phyloP scores from a whole-genome alignment of 208 protist genomes.

The Trypanosoma platydactyli region DNA sequence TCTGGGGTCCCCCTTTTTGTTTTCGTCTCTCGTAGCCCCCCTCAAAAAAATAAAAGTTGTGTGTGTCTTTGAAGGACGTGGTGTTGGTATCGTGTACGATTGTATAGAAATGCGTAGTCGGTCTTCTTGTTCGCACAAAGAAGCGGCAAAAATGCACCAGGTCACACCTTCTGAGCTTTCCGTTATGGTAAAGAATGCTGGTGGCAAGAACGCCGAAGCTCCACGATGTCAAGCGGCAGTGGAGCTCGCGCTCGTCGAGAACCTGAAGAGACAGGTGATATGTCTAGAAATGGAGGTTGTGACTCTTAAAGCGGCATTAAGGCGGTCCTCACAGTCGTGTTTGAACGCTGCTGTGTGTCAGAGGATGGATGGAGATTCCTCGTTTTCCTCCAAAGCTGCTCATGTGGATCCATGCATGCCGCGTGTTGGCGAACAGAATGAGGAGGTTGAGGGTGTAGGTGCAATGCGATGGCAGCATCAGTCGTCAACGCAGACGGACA shows the following conservation, averaged over 20 bases:
- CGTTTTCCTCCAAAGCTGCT: background rate
- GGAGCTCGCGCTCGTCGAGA: conserved; percentile 54
- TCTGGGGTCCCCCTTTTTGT: too few species aligned
- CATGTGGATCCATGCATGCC: conserved; percentile 4
- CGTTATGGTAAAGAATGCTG: background rate
- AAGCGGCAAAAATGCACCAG: background rate
- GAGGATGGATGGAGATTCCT: background rate
- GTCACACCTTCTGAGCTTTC: background rate
- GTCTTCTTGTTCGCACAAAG: background rate
- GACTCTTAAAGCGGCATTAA: conserved; percentile 21
- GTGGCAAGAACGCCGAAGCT: background rate
- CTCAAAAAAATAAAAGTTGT: background rate
- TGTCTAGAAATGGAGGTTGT: conserved; percentile 62
- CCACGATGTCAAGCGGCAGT: conserved; percentile 14
- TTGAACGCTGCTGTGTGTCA: background rate
- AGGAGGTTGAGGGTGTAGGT: background rate
- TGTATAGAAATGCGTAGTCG: background rate
- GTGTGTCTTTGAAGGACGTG: background rate
- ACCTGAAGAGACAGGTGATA: conserved; percentile 67
- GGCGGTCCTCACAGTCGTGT: background rate
- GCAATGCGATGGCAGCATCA: background rate
- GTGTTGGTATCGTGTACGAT: background rate
- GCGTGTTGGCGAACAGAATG: too few species aligned
- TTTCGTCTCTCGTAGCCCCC: background rate
- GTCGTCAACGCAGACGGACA: conserved; percentile 32